A percentile compares a stretch with the other conserved stretches of the same genome.
phyloP scores from a whole-genome alignment of 192 early-diverging fungal genomes.

The Linnemannia zychae region DNA sequence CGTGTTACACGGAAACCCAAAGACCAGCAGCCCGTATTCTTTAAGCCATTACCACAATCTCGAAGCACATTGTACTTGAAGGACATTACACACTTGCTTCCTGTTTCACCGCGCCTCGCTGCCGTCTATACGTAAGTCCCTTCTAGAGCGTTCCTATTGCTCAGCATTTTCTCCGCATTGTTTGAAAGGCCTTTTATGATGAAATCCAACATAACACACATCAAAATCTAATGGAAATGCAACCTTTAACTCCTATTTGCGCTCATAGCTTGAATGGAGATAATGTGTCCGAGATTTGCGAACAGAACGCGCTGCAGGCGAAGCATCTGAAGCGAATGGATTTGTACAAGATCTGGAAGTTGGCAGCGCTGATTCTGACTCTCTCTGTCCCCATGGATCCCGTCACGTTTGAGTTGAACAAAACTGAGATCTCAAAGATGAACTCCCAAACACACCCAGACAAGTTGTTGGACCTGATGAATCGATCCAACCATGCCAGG shows the following conservation, averaged over 20 bases:
- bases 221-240: neutral
- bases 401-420: conserved; percentile 46
- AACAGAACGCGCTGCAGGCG: conserved; percentile 71
- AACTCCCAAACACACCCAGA: conserved; percentile 46
- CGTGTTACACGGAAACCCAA: conserved; percentile 39
- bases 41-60: conserved; percentile 44
- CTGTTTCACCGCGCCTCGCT: conserved; percentile 70
- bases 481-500: conserved; percentile 45
- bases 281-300: conserved; percentile 71
- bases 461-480: conserved; percentile 38
- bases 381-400: conserved; percentile 63
- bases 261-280: conserved; percentile 66
- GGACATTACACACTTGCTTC: conserved; percentile 70
- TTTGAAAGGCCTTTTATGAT: neutral
- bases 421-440: conserved; percentile 47
- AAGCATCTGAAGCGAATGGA: conserved; percentile 64
- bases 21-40: conserved; percentile 41
- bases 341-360: conserved; percentile 74
- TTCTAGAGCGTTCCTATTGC: conserved; percentile 15
- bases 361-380: conserved; percentile 71
- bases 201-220: neutral
- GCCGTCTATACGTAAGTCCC: conserved; percentile 69
- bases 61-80: conserved; percentile 61
- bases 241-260: neutral
- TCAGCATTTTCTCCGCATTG: neutral